Conservation (phyloP, 148 eudicot species). For the Fagopyrum esculentum region DNA sequence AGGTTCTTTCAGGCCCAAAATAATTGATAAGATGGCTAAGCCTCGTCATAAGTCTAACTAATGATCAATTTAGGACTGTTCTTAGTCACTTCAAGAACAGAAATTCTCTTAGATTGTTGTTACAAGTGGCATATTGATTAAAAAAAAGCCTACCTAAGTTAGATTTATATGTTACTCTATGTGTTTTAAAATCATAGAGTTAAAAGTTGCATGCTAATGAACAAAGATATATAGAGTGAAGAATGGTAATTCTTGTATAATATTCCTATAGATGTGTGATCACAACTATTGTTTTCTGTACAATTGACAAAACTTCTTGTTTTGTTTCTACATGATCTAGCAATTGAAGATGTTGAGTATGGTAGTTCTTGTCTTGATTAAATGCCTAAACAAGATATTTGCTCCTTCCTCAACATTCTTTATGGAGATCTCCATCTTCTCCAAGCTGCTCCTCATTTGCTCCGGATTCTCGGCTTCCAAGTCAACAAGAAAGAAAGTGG, state of each 20-base stretch:
- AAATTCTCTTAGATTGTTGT: too few species aligned
- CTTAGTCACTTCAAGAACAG: too few species aligned
- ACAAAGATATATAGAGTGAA: background rate
- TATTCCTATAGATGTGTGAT: background rate
- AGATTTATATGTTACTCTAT: too few species aligned
- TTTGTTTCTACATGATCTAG: constrained; percentile 9
- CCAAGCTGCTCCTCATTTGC: constrained; percentile 4
- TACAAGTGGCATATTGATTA: too few species aligned
- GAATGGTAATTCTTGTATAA: background rate
- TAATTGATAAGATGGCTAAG: too few species aligned
- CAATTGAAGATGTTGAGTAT: constrained; percentile 22
- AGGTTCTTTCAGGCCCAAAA: too few species aligned
- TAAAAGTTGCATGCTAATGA: background rate
- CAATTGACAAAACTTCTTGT: background rate
- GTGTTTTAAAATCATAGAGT: background rate
- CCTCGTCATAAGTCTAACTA: too few species aligned
- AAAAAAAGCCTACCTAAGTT: too few species aligned
- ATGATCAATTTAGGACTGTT: too few species aligned
- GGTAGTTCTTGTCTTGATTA: constrained; percentile 27
- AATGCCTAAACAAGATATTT: constrained; percentile 21
- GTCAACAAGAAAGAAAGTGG: background rate
- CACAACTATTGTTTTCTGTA: background rate
- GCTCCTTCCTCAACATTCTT: constrained; percentile 22
- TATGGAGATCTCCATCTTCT: constrained; percentile 19
- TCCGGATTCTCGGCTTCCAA: background rate